Percentiles rank a stretch among this genome's conserved stretches.
phyloP scores from a whole-genome alignment of 495 filamentous ascomycete genomes.

The Penicillium ochrochloron region DNA sequence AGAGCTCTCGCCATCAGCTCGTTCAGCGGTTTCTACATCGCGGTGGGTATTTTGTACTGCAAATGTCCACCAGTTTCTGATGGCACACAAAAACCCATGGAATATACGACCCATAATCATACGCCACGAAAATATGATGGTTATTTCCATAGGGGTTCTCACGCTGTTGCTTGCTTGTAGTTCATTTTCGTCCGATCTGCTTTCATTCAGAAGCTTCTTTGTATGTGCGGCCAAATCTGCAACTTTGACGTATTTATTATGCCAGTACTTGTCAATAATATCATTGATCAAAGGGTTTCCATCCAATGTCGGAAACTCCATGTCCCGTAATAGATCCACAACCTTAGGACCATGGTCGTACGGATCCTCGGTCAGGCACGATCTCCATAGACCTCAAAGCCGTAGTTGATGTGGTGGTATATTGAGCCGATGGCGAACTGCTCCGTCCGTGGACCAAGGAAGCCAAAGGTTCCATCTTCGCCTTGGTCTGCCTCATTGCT shows the following conservation, averaged over 20 bases:
- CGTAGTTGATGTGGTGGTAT: constrained; percentile 45
- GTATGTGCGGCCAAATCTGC: constrained; percentile 35
- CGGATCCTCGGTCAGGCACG: constrained; percentile 36
- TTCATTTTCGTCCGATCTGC: not conserved
- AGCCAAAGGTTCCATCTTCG: constrained; percentile 32
- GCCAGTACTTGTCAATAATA: constrained; percentile 45
- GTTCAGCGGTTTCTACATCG: too few species aligned
- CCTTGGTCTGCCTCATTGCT: constrained; percentile 31
- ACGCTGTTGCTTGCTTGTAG: not conserved
- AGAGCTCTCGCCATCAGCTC: too few species aligned
- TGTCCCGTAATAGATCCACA: constrained; percentile 37
- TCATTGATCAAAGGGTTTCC: constrained; percentile 36
- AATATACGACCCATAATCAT: not conserved
- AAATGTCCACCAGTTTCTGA: not conserved
- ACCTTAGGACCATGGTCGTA: constrained; percentile 38
- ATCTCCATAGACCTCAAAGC: constrained; percentile 43
- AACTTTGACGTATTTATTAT: constrained; percentile 37
- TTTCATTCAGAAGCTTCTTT: constrained; percentile 15
- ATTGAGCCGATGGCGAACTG: constrained; percentile 46
- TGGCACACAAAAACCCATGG: not conserved
- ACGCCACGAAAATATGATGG: too few species aligned
- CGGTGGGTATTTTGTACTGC: not conserved
- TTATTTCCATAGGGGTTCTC: too few species aligned
- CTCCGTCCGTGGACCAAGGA: constrained; percentile 41
- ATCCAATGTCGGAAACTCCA: constrained; percentile 40